Conservation (phyloP, 345 rosid species). For the Cardamine occulta region DNA sequence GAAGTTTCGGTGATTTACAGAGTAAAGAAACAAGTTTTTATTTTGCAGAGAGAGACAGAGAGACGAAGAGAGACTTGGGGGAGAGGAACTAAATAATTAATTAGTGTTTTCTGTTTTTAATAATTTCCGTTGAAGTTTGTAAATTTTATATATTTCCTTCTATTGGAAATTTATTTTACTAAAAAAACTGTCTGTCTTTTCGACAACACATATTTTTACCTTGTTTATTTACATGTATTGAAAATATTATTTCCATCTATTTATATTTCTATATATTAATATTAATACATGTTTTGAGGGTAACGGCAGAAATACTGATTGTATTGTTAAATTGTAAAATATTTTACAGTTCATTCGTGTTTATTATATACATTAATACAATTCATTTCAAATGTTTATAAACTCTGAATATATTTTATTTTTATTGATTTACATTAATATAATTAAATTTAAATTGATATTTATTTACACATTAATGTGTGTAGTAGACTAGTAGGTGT, state of each 20-base stretch:
- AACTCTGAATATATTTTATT: background rate
- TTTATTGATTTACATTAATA: too few species aligned
- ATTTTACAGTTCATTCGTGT: background rate
- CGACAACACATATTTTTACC: too few species aligned
- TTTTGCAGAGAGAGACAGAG: background rate
- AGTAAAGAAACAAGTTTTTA: background rate
- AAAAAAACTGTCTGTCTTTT: too few species aligned
- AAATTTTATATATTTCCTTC: background rate
- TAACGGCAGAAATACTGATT: background rate
- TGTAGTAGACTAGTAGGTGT: too few species aligned
- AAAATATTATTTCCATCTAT: background rate
- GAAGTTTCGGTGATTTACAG: slow-evolving; percentile 1
- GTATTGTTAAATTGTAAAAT: background rate
- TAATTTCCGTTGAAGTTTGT: background rate
- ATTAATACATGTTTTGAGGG: background rate
- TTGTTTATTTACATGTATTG: too few species aligned
- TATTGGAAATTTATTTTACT: too few species aligned
- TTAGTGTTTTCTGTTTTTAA: background rate
- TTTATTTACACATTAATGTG: too few species aligned
- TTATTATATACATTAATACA: background rate
- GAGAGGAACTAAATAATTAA: background rate
- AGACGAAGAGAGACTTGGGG: background rate
- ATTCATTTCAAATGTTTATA: background rate
- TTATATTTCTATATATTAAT: background rate
- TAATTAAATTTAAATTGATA: too few species aligned